Base-by-base conservation (phyloP, 2,329 filamentous ascomycete genomes). In the Gliomastix tumulicola region DNA sequence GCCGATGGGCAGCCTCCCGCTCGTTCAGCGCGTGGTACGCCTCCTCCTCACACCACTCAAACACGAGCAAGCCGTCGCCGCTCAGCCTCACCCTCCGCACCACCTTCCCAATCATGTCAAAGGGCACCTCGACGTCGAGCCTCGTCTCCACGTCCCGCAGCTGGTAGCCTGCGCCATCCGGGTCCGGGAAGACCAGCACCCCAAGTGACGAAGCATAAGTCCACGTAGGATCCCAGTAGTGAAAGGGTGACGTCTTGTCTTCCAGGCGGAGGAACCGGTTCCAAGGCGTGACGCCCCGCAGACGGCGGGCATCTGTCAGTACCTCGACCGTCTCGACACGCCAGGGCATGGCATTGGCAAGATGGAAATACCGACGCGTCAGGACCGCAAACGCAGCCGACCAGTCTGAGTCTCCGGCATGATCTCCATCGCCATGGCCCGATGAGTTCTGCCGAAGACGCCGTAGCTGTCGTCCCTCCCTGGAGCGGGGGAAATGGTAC, bases 21-120 rank as follows among this genome's bases (percentile, higher is more conserved):
- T 69, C 65, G 49, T 74, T 71, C 17, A 72, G 51, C 50, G 68
- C 65, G 49, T 74, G 67, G 42, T 66, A 73, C 2, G 69, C 57
- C 20, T 66, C 58, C 3, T 59, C 52, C 47, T 78, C 72, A 34
- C 73, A 75, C 76, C 77, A 82, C 49, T 82, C 77, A n/a, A 82
- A 56, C 15, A 81, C 48, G n/a, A 83, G 56, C n/a, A 79, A 59
- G 3, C 61, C 59, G 22, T 69, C 57, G 13, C 13, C n/a, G 21
- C 68, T 65, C 5, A 82, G 56, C 12, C 76, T 66, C 4, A 78
- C 52, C 11, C 76, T 66, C 11, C 77, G 63, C 19, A 81, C 57
- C 22, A 72, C 62, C 44, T 69, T 77, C 7, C 59, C 60, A 2
- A 49, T 41, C 6, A 62, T 56, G 23, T 70, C 57, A 42, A 82